These are phyloP conservation scores for Excoecaria agallocha DNA, from an alignment of 345 rosid genomes.

Conservation along the genomic window DNA sequence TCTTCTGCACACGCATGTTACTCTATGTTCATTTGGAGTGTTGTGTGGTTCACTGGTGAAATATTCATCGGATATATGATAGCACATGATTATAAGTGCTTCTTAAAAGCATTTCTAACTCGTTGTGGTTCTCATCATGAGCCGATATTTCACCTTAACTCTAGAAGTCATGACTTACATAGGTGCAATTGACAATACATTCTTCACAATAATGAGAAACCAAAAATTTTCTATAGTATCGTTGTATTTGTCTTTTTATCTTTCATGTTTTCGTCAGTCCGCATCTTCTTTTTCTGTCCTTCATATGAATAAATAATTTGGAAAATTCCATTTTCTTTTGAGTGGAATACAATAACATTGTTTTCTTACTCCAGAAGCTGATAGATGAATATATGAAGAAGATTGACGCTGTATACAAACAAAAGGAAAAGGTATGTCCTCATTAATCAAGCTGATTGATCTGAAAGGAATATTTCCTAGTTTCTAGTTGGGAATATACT, in stretches of 20 bases:
- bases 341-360: constrained; percentile 1
- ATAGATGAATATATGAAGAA: constrained; percentile 88
- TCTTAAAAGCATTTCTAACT: neutral
- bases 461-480: neutral
- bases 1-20: neutral
- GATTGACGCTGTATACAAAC: constrained; percentile 68
- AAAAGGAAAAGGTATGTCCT: constrained; percentile 80
- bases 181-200: neutral
- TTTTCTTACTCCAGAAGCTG: constrained; percentile 61
- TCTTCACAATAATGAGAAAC: neutral
- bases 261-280: constrained; percentile 1
- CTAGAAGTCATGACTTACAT: constrained; percentile 5
- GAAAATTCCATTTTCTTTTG: neutral
- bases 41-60: neutral
- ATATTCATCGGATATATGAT: neutral
- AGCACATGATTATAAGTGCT: neutral
- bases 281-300: neutral
- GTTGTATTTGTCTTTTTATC: neutral
- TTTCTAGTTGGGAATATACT: neutral
- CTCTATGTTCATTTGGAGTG: neutral
- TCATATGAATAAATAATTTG: neutral
- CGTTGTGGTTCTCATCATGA: neutral
- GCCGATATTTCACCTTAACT: neutral
- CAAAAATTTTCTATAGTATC: neutral
- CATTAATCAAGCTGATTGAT: neutral